Percentiles rank a stretch among this genome's conserved stretches.
Evolutionary conservation across 192 early-diverging fungal species (phyloP).

Genomic region (Coemansia sp.): DNA sequence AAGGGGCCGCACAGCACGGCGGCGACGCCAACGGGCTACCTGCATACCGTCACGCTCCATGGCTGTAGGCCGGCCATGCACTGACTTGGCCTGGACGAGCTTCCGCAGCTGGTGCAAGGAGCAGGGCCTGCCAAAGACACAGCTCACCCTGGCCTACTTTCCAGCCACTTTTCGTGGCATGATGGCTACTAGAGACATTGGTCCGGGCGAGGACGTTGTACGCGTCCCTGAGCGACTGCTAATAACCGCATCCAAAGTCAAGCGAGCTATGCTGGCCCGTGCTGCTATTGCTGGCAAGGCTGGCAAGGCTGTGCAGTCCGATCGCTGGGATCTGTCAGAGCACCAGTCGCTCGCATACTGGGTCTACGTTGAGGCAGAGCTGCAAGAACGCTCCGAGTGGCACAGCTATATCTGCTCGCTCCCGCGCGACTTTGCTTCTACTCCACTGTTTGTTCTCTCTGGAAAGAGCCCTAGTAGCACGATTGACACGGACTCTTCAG

Average conservation of each 20-base stretch:
- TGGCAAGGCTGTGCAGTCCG: not conserved
- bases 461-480: constrained; percentile 13
- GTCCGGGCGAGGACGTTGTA: constrained; percentile 27
- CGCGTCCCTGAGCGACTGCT: constrained; percentile 40
- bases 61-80: constrained; percentile 9
- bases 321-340: constrained; percentile 19
- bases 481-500: not conserved
- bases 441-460: constrained; percentile 35
- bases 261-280: not conserved
- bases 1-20: constrained; percentile 26
- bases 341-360: constrained; percentile 43
- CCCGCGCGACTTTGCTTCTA: constrained; percentile 31
- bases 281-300: not conserved
- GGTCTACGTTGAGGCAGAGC: constrained; percentile 18
- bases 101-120: constrained; percentile 39
- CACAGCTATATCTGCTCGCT: constrained; percentile 25
- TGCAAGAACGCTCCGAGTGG: constrained; percentile 12
- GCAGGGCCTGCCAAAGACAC: constrained; percentile 28
- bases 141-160: constrained; percentile 38
- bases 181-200: constrained; percentile 47
- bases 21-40: constrained; percentile 8
- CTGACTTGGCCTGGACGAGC: constrained; percentile 20
- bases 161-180: constrained; percentile 45
- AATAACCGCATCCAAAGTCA: constrained; percentile 40
- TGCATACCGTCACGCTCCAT: not conserved